Conservation (phyloP, 2,329 filamentous ascomycete genomes). For the Gaeumannomyces tritici region DNA sequence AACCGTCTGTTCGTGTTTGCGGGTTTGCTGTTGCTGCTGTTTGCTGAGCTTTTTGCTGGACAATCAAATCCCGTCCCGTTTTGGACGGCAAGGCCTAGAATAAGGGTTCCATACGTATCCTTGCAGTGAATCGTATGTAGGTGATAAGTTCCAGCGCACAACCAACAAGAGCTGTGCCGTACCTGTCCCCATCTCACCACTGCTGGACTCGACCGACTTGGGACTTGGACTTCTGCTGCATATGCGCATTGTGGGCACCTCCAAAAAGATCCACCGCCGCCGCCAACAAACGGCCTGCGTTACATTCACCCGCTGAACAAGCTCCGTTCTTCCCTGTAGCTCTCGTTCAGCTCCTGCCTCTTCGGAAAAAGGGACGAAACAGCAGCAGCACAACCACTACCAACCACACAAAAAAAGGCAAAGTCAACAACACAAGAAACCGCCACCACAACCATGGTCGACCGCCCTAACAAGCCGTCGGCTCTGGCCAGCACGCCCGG, state of each 20-base stretch:
- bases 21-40: too few relatives aligned
- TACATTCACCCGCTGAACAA: not conserved
- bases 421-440: constrained; percentile 4
- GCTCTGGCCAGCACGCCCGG: constrained; percentile 67
- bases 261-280: not conserved
- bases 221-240: too few relatives aligned
- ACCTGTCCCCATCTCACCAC: not conserved
- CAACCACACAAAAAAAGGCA: not conserved
- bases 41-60: too few relatives aligned
- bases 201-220: not conserved
- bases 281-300: not conserved
- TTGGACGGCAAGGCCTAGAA: too few relatives aligned
- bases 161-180: too few relatives aligned
- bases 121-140: too few relatives aligned
- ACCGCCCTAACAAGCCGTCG: constrained; percentile 75
- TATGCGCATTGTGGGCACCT: not conserved
- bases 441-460: constrained; percentile 48
- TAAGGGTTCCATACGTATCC: too few relatives aligned
- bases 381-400: not conserved
- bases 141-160: too few relatives aligned
- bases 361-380: not conserved
- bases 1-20: too few relatives aligned
- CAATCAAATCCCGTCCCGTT: too few relatives aligned
- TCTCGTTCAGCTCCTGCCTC: not conserved
- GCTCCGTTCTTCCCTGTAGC: not conserved